These are phyloP conservation scores for Metschnikowia anglica DNA, from an alignment of 805 yeast genomes.

Conservation along the genomic window DNA sequence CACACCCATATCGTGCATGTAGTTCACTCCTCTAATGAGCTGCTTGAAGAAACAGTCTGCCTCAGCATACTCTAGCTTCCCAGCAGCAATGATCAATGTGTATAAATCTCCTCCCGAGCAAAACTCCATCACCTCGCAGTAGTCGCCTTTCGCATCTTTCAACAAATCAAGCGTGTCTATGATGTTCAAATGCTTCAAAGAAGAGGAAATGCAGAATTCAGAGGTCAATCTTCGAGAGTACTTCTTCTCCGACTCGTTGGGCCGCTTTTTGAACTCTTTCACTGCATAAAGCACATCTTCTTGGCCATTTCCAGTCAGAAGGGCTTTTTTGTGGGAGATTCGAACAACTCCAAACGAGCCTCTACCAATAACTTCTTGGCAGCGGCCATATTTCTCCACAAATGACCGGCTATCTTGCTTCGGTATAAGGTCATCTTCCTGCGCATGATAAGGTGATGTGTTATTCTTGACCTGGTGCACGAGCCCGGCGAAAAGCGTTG, in stretches of 20 bases:
- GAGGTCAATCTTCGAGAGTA: constrained; percentile 73
- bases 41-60: constrained; percentile 92
- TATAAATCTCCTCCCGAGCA: constrained; percentile 82
- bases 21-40: constrained; percentile 75
- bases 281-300: constrained; percentile 72
- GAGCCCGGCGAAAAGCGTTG: constrained; percentile 68
- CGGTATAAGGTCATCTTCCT: constrained; percentile 16
- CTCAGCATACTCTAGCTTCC: constrained; percentile 77
- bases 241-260: constrained; percentile 60
- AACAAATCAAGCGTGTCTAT: constrained; percentile 73
- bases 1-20: constrained; percentile 88
- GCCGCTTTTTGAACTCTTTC: constrained; percentile 72
- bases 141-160: constrained; percentile 79
- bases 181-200: constrained; percentile 74
- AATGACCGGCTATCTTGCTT: constrained; percentile 54
- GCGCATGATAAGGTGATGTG: constrained; percentile 27
- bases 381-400: constrained; percentile 86
- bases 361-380: constrained; percentile 91
- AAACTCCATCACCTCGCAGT: constrained; percentile 82
- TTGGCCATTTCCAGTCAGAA: constrained; percentile 15
- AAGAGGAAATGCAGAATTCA: constrained; percentile 80
- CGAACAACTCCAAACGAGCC: constrained; percentile 95
- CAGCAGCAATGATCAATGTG: constrained; percentile 69
- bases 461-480: constrained; percentile 54
- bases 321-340: constrained; percentile 68